Conservation (phyloP, 169 alveolate genomes). For the Cryptosporidium viatorum region DNA sequence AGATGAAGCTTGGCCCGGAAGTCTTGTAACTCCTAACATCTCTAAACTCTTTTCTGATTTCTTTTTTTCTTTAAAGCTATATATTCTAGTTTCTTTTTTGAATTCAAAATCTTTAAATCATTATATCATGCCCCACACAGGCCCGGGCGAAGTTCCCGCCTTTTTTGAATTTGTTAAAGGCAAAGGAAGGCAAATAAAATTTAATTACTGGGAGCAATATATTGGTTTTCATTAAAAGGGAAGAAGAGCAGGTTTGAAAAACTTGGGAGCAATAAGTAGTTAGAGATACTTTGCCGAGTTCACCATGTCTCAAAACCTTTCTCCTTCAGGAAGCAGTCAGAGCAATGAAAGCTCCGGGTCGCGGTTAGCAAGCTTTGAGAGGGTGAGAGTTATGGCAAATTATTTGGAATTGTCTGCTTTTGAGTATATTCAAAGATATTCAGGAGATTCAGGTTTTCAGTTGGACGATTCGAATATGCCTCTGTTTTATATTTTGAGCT, state of each 20-base stretch:
- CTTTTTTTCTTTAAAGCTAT: neutral
- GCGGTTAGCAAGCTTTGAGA: constrained; percentile 22
- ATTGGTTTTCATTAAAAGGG: neutral
- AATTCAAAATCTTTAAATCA: constrained; percentile 41
- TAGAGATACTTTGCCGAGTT: neutral
- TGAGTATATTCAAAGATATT: constrained; percentile 35
- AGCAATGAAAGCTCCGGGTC: constrained; percentile 2
- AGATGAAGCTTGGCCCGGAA: neutral
- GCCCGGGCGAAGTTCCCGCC: constrained; percentile 35
- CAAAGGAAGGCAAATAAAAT: neutral
- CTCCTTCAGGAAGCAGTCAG: constrained; percentile 8
- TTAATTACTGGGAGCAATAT: neutral
- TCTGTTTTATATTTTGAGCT: constrained; percentile 42
- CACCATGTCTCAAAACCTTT: constrained; percentile 1
- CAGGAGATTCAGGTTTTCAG: constrained; percentile 8
- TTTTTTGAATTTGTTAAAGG: neutral
- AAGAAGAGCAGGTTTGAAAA: neutral
- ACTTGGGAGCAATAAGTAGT: neutral
- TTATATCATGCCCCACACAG: constrained; percentile 9
- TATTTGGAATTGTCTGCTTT: constrained; percentile 47
- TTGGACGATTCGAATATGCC: constrained; percentile 8
- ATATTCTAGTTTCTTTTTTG: neutral
- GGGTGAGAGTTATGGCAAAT: constrained; percentile 54
- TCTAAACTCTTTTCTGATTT: neutral
- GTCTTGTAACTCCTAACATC: constrained; percentile 25